Base-by-base conservation (phyloP, 805 yeast genomes). In the Pichia thaimueangensis region DNA sequence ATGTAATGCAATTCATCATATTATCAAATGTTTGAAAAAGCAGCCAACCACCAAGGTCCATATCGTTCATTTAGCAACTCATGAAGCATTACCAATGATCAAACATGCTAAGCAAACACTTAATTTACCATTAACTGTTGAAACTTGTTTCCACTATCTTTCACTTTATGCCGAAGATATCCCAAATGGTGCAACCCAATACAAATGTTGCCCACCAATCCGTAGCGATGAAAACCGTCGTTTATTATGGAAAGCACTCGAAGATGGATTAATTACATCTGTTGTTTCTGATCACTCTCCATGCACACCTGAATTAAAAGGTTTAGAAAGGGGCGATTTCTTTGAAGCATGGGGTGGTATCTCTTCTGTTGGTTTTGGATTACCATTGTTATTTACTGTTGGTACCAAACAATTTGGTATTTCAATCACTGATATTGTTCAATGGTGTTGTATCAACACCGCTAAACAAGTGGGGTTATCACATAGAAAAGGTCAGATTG, bases 261-360 rank as follows among this genome's bases (percentile, higher is more conserved):
- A 74, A 41, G 70, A 71, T 19, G 79, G 77, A 29, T 65, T 80
- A 25, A 81, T 89, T 47, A 75, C 85, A 13, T 80, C 96, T 3
- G 95, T 89, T 5, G 97, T 91, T 6, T 84, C 95, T 11, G 97
- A 89, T 61, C 97, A 89, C 63, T 86, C 96, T 4, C 97, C 97
- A 3, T 89, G 97, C 64, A 86, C 96, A 0, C 95, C 97, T 0
- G 86, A 86, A 47, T 69, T 89, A 55, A 89, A 89, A 62, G 84
- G 86, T 19, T 68, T 87, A 40, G 82, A 78, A 10, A 70, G 76
- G 46, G 96, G 96, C 31, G 95, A 89, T 58, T 89, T 89, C 59
- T 78, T 89, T 53, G 74, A 80, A 28, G 95, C 97, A 2, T 89
- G 97, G 97, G 97, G 97, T 28, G 97, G 97, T 9, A 87, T 89